phyloP scores from a whole-genome alignment of 805 yeast genomes.

The Maudiozyma turicensis region DNA sequence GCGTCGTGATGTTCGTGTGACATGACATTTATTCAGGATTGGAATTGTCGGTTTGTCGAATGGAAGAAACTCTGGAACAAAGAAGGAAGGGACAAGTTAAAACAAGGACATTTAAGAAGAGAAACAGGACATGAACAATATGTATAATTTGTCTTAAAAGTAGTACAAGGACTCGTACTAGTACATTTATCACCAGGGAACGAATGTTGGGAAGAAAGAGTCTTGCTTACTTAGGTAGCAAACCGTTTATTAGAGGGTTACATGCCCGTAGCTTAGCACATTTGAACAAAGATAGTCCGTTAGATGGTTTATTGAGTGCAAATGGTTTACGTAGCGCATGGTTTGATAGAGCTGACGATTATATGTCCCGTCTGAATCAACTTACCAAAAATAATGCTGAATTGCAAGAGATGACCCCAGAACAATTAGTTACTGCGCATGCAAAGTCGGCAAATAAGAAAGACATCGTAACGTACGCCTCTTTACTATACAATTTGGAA shows the following conservation, averaged over 20 bases:
- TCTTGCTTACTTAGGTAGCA: background rate
- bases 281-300: conserved; percentile 22
- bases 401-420: conserved; percentile 18
- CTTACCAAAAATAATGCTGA: conserved; percentile 14
- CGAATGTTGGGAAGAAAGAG: background rate
- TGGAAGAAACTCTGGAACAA: too few species aligned
- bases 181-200: background rate
- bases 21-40: too few species aligned
- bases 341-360: conserved; percentile 35
- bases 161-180: too few species aligned
- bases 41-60: too few species aligned
- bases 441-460: conserved; percentile 26
- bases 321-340: conserved; percentile 43
- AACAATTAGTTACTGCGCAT: conserved; percentile 20
- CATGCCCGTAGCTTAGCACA: conserved; percentile 3
- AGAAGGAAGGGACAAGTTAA: too few species aligned
- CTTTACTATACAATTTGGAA: conserved; percentile 30
- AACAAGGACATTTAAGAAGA: too few species aligned
- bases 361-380: conserved; percentile 34
- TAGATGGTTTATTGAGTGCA: conserved; percentile 41
- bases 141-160: too few species aligned
- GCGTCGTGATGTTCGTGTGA: too few species aligned
- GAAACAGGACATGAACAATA: too few species aligned
- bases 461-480: conserved; percentile 31
- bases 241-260: background rate